Base-by-base conservation (phyloP, 2,329 filamentous ascomycete species). In the Calonectria hongkongensis region DNA sequence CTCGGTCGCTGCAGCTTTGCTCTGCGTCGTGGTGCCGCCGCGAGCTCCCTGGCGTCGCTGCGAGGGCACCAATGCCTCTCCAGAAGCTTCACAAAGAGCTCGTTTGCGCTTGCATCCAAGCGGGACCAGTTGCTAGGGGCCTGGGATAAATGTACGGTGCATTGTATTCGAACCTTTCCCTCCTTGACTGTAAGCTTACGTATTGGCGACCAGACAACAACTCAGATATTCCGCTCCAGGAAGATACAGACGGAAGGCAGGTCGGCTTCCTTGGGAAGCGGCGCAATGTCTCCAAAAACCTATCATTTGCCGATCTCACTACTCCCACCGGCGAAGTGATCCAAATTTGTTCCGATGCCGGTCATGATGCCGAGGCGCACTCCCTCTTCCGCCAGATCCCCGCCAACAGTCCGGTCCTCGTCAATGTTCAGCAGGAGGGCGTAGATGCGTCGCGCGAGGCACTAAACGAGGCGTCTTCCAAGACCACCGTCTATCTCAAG, bases 181-280 rank as follows among this genome's bases (percentile, higher is more conserved):
- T 43, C 43, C 28, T 36, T 18, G 4, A 13, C 56, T 15, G 8
- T 36, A 4, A 16, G 30, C 70, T 71, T 28, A 71, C 65, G 41
- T 33, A 18, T 64, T 28, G 30, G 10, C 16, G 21, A 30, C 43
- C 63, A 85, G 84, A 82, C 72, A 78, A 78, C 51, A 79, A 76
- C 41, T 69, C 74, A 25, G 75, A 80, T 39, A 71, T 79, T 0
- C 77, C 78, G 2, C 43, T 77, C 10, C 76, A 79, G 3, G 47
- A 69, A 2, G 71, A 73, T 12, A 64, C 47, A 7, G 71, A 80
- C 0, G 74, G 76, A 2, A 66, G 73, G 65, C 78, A 74, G 15
- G 75, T 82, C 6, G 96, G 96, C 25, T 97, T 96, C 78, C 83
- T 98, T 0, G 91, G 92, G 30, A 91, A 91, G 72, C 89, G 92